A percentile compares a stretch with the other conserved stretches of the same genome.
Evolutionary conservation across 768 basidiomycete genomes (phyloP).

Genomic region (Agrocybe praecox): DNA sequence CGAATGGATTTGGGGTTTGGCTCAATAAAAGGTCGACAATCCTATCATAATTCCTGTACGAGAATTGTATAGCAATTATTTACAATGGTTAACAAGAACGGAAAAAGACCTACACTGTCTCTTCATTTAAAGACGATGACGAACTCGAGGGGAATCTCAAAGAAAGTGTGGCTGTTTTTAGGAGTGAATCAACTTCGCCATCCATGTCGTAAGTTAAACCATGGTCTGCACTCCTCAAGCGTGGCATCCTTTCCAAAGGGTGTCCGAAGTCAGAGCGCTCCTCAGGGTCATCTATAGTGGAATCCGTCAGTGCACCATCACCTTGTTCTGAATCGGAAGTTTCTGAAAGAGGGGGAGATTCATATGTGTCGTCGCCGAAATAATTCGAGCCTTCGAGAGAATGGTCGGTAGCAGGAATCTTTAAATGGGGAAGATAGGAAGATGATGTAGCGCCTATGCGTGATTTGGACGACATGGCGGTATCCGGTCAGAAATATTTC

Average conservation of each 20-base stretch:
- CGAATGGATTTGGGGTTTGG: conserved; percentile 21
- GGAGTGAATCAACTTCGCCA: conserved; percentile 20
- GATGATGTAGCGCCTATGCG: not conserved
- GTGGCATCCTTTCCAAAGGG: conserved; percentile 36
- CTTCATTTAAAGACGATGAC: conserved; percentile 15
- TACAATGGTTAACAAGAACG: not conserved
- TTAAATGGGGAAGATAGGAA: not conserved
- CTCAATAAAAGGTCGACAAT: conserved; percentile 23
- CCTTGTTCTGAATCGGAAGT: conserved; percentile 12
- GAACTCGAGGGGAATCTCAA: conserved; percentile 20
- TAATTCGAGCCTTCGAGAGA: conserved; percentile 4
- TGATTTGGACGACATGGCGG: not conserved
- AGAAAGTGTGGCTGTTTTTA: conserved; percentile 16
- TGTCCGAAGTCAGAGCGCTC: conserved; percentile 27
- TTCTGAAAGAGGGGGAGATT: conserved; percentile 21
- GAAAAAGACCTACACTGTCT: conserved; percentile 9
- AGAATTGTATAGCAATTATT: not conserved
- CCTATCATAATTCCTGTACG: conserved; percentile 16
- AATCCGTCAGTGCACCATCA: conserved; percentile 27
- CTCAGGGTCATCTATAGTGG: conserved; percentile 33
- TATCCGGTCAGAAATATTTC: not conserved
- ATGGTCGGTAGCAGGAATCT: not conserved
- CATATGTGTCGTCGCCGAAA: conserved; percentile 20
- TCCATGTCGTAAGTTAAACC: conserved; percentile 20
- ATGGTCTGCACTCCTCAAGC: conserved; percentile 26